Conservation (phyloP, 257 asterid species). For the Salvia rosmarinus region DNA sequence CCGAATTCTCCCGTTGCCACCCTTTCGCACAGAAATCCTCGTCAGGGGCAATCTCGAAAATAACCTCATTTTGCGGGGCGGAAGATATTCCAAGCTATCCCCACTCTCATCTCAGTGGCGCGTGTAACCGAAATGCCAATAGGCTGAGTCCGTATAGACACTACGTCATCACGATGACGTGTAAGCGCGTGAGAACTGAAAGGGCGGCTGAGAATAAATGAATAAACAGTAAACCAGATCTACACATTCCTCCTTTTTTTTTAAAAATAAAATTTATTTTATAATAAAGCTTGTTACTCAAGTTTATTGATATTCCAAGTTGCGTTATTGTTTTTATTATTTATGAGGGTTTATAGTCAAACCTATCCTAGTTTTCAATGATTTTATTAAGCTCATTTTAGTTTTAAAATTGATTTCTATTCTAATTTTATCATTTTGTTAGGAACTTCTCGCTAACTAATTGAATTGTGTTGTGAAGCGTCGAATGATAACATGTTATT, state of each 20-base stretch:
- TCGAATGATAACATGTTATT: too few relatives aligned
- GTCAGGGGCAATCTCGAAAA: slow-evolving; percentile 27
- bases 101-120: background rate
- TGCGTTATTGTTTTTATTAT: background rate
- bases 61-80: background rate
- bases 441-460: too few relatives aligned
- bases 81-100: background rate
- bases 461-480: too few relatives aligned
- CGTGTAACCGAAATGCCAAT: background rate
- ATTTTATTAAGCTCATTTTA: too few relatives aligned
- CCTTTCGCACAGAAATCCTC: slow-evolving; percentile 34
- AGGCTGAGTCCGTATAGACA: background rate
- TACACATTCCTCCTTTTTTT: background rate
- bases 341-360: background rate
- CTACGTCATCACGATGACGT: slow-evolving; percentile 32
- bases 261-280: too few relatives aligned
- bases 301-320: too few relatives aligned
- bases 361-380: background rate
- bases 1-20: slow-evolving; percentile 34
- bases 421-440: too few relatives aligned
- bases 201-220: slow-evolving; percentile 40
- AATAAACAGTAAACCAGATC: slow-evolving; percentile 7
- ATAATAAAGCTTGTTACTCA: too few relatives aligned
- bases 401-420: too few relatives aligned
- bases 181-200: slow-evolving; percentile 32